Conservation (phyloP, 306 rosid genomes). For the Oemleria cerasiformis region DNA sequence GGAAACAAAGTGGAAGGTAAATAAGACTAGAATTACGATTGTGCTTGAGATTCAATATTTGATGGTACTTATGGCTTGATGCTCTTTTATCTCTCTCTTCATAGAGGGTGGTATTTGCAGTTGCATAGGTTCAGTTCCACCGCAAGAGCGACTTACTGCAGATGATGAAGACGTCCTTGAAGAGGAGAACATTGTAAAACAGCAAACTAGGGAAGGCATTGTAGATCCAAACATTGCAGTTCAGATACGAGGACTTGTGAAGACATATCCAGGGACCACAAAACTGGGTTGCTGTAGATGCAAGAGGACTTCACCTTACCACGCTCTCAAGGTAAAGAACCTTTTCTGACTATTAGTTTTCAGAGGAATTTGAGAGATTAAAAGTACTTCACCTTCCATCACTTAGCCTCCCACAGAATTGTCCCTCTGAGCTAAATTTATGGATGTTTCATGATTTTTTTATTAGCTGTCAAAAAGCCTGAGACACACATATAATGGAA, state of each 20-base stretch:
- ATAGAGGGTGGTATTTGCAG: conserved; percentile 85
- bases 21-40: conserved; percentile 12
- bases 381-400: neutral
- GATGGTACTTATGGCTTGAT: conserved; percentile 18
- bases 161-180: conserved; percentile 91
- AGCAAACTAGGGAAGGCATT: conserved; percentile 45
- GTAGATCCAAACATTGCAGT: conserved; percentile 71
- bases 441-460: conserved; percentile 16
- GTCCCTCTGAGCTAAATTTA: neutral
- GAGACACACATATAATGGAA: neutral
- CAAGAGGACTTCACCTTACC: conserved; percentile 59
- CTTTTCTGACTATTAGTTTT: conserved; percentile 6
- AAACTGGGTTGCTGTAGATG: conserved; percentile 62
- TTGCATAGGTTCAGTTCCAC: conserved; percentile 55
- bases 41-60: conserved; percentile 19
- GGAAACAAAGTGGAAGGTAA: conserved; percentile 76
- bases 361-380: neutral
- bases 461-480: neutral
- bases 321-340: conserved; percentile 72
- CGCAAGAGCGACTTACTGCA: conserved; percentile 44
- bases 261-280: conserved; percentile 70
- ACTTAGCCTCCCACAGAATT: neutral
- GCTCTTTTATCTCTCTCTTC: conserved; percentile 15
- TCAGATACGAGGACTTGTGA: conserved; percentile 73
- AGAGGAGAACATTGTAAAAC: conserved; percentile 74